These are phyloP conservation scores for Tephrocybe rancida DNA, from an alignment of 768 basidiomycete species.

Conservation along the genomic window DNA sequence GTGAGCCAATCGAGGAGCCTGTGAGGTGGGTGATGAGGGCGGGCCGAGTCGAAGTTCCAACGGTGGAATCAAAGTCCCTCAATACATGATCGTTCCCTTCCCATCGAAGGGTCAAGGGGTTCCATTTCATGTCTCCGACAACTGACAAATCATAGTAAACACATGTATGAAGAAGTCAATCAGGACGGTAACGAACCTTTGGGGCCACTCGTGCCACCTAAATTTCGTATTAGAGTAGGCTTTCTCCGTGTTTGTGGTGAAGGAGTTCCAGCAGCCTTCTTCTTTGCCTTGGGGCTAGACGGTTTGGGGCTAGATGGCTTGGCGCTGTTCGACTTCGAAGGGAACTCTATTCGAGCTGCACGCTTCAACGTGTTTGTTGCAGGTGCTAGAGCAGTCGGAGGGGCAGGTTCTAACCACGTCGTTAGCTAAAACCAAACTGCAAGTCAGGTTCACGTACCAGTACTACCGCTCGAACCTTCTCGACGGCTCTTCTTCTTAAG, in stretches of 20 bases:
- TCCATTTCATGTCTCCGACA: constrained; percentile 97
- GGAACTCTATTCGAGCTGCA: constrained; percentile 56
- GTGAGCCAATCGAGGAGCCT: constrained; percentile 84
- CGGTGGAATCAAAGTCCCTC: constrained; percentile 86
- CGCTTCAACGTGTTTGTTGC: constrained; percentile 59
- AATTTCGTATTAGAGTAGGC: constrained; percentile 86
- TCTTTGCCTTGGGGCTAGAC: constrained; percentile 33
- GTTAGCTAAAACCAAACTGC: constrained; percentile 1
- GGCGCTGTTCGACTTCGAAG: constrained; percentile 35
- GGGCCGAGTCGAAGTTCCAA: constrained; percentile 84
- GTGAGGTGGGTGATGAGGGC: constrained; percentile 95
- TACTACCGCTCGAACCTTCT: constrained; percentile 40
- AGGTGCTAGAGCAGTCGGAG: constrained; percentile 33
- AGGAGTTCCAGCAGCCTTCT: constrained; percentile 51
- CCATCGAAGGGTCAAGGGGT: constrained; percentile 88
- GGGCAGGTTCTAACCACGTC: constrained; percentile 18
- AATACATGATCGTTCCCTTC: constrained; percentile 95
- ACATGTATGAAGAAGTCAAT: constrained; percentile 2
- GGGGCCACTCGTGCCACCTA: constrained; percentile 64
- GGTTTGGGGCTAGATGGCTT: constrained; percentile 28
- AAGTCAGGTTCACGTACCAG: constrained; percentile 38
- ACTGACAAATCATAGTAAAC: constrained; percentile 49
- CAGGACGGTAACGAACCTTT: constrained; percentile 59
- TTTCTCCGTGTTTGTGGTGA: constrained; percentile 60
- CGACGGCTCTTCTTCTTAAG: constrained; percentile 58